Base-by-base conservation (phyloP, 331 rosid species). In the Rosa hybrid region DNA sequence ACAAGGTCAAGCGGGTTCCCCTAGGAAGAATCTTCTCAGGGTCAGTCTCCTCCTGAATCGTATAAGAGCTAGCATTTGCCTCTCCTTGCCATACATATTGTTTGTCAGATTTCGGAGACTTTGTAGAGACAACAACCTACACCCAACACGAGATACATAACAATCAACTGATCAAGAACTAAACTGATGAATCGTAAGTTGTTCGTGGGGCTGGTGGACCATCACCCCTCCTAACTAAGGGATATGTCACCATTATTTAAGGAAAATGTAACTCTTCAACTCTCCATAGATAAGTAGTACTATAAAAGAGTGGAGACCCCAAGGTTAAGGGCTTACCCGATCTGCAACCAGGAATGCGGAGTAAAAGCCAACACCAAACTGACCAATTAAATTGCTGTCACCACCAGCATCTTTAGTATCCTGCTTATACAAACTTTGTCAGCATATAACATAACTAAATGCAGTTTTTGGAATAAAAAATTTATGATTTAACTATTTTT, bases 11-110 rank as follows among this genome's bases (percentile, higher is more conserved):
- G 72, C 92, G 64, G 65, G 99, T 96, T 89, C 99, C 99, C 81
- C 98, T 96, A n/a, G 97, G 94, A 77, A 96, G 80, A 54, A 80
- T 80, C 85, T 93, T 91, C 83, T 89, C 94, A 41, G 94, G 94
- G 80, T 96, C 92, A 68, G 91, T 91, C 90, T 96, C 98, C 84
- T 96, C 98, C 20, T 81, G 76, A 73, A 96, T 87, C 17, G 93
- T 89, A 78, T 96, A 93, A 34, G 99, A 92, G 91, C 98, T 91
- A 67, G 97, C 89, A 90, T 93, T 93, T 72, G 92, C 99, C 84
- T 93, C 99, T 72, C 97, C 97, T 88, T 93, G 97, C 99, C 99
- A 96, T 79, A 93, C 89, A 77, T 93, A 96, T 81, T 92, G 99
- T 74, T 88, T 96, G 80, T 90, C 91, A 12, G 99, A 93, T 81